These are phyloP conservation scores for Cladobotryum protrusum DNA, from an alignment of 2,329 filamentous ascomycete genomes.

Conservation along the genomic window DNA sequence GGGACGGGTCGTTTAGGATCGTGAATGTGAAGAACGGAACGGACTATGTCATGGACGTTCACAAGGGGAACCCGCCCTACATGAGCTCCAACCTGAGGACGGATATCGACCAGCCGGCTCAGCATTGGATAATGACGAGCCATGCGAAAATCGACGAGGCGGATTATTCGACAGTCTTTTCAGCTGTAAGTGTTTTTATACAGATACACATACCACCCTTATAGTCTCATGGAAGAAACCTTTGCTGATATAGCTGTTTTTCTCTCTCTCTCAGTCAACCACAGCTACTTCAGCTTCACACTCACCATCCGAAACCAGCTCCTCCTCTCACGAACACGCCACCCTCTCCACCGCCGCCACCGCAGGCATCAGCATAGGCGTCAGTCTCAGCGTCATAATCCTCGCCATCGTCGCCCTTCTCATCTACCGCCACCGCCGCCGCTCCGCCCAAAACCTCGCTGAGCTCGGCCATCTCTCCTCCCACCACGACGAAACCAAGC, in stretches of 20 bases:
- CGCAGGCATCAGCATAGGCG: conserved; percentile 26
- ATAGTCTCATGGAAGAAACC: background rate
- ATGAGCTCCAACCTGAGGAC: conserved; percentile 23
- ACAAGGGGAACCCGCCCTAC: conserved; percentile 25
- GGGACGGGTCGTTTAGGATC: conserved; percentile 23
- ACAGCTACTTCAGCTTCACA: conserved; percentile 4
- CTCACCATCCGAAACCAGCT: background rate
- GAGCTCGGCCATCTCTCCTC: background rate
- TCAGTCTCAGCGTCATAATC: conserved; percentile 20
- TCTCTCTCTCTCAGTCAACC: background rate
- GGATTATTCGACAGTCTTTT: conserved; percentile 28
- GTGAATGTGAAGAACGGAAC: conserved; percentile 28
- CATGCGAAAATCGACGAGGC: conserved; percentile 24
- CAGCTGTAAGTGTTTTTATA: conserved; percentile 17
- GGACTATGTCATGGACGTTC: conserved; percentile 26
- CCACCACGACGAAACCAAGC: background rate
- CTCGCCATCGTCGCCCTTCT: conserved; percentile 20
- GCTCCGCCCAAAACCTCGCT: background rate
- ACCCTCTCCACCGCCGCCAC: conserved; percentile 24
- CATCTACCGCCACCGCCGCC: conserved; percentile 21
- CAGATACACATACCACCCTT: background rate
- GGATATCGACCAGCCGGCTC: conserved; percentile 21
- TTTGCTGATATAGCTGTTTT: too few species aligned
- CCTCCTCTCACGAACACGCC: background rate
- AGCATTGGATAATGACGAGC: conserved; percentile 30